Evolutionary conservation across 2,329 filamentous ascomycete species (phyloP), one percentile per base, ranked within the genome.

Genomic region (Sporothrix protearum): DNA sequence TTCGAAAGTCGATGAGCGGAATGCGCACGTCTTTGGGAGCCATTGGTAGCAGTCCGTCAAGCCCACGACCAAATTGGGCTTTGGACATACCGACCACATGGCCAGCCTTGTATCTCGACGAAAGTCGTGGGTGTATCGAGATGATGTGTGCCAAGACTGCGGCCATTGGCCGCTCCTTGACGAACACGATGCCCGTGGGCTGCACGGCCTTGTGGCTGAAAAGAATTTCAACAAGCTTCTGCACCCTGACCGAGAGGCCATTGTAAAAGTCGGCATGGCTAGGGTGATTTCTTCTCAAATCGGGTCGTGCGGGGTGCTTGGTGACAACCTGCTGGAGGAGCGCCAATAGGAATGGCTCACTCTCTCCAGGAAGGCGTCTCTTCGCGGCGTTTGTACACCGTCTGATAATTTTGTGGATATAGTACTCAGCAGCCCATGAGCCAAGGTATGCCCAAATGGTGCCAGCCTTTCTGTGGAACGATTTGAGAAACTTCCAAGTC

Each of bases 381-480:
- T 39, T 45, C 1, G 63, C 19, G 1, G 49, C 59, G n/a, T 68
- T 47, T 74, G 6, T 42, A 69, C 12, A 68, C 59, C 77, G 75
- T 1, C 74, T 78, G 10, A 88, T 80, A 3, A 85, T 84, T 49
- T 81, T 81, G 68, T 80, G 79, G 30, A 94, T 86, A 76, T 89
- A 94, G 67, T 85, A 86, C 66, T 94, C 89, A 0, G 86, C 85
- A 0, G 90, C 90, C 90, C 91, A 94, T 1, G 82, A 75, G 0
- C 92, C 92, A 3, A 94, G 83, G 61, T 91, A 85, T 2, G 77
- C 75, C 28, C 82, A 82, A 0, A 94, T 83, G 16, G 84, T 83
- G 0, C 74, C 63, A 14, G 85, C 83, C 42, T 85, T 87, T 1
- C 81, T 80, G 57, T 82, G 81, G 8, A 94, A 83, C 0, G 81